Evolutionary conservation across 495 filamentous ascomycete genomes (phyloP), one percentile per base, ranked within the genome.

Genomic region (Xylaria flabelliformis): DNA sequence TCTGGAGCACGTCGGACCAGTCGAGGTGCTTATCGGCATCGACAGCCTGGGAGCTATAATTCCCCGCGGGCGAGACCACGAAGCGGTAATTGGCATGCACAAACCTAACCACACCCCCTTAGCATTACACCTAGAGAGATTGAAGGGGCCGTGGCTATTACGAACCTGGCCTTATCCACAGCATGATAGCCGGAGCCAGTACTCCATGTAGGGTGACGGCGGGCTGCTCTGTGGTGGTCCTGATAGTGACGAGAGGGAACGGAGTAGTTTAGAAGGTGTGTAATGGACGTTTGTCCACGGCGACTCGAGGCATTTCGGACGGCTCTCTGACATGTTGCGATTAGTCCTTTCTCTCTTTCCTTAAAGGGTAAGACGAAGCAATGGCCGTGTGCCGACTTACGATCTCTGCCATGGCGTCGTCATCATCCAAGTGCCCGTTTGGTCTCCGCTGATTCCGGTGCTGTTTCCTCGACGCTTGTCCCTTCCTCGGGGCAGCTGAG

Each of bases 41-140:
- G 64, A 88, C 86, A 24, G 93, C 90, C 77, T 98, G 95, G 0
- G 89, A 85, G 66, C 88, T 85, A 78, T 97, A 99, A 73, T 91
- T 90, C 21, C 90, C 92, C 24, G 86, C 86, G 0, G 96, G 96
- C 69, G 92, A 89, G 46, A 99, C 96, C 69, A 99, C 92, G 78
- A 99, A 99, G 26, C 96, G 90, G 79, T 99, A 99, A 80, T 99
- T 99, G 34, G 96, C 94, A 82, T 98, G 94, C 32, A 99, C 93
- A 76, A 97, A 99, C 77, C 93, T 91, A 71, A 42, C 29, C 24
- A 58, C 26, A 53, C 74, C 55, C 42, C 39, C 36, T 79, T 58
- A 79, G 75, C 53, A 55, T 50, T 50, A 29, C 44, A 15, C 24
- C 58, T 24, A 34, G 10, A 72, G n/a, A 26, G 42, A 39, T 9